phyloP scores from a whole-genome alignment of 2,329 filamentous ascomycete genomes.

The Neopestalotiopsis rosae region DNA sequence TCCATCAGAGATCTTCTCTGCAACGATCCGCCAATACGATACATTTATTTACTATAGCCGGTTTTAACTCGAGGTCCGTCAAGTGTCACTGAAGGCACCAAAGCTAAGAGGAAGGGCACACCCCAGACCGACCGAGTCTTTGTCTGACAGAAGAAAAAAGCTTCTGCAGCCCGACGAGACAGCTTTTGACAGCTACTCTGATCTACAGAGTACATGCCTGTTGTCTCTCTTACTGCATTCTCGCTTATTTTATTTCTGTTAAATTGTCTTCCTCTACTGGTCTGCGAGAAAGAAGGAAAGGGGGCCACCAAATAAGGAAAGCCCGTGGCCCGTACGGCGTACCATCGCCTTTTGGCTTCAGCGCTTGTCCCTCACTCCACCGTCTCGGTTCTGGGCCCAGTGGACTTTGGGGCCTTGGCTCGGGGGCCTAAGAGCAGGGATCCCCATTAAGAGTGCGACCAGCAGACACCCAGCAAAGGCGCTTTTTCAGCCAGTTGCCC shows the following conservation, averaged over 20 bases:
- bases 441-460: slow-evolving; percentile 15
- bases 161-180: not conserved
- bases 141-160: not conserved
- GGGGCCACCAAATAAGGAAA: slow-evolving; percentile 15
- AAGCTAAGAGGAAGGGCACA: not conserved
- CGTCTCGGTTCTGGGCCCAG: slow-evolving; percentile 2
- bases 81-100: not conserved
- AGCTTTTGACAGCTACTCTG: not conserved
- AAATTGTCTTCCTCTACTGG: not conserved
- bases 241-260: not conserved
- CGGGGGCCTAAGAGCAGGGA: slow-evolving; percentile 16
- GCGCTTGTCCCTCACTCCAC: slow-evolving; percentile 8
- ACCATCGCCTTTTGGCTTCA: slow-evolving; percentile 11
- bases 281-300: not conserved
- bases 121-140: too few species aligned
- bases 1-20: not conserved
- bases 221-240: not conserved
- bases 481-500: slow-evolving; percentile 16
- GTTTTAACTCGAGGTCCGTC: not conserved
- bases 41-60: not conserved
- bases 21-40: not conserved
- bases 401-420: not conserved
- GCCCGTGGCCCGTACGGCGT: not conserved
- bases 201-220: not conserved
- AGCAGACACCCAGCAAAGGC: not conserved